Evolutionary conservation across 345 rosid genomes (phyloP).

Genomic region (Ceriops tagal): DNA sequence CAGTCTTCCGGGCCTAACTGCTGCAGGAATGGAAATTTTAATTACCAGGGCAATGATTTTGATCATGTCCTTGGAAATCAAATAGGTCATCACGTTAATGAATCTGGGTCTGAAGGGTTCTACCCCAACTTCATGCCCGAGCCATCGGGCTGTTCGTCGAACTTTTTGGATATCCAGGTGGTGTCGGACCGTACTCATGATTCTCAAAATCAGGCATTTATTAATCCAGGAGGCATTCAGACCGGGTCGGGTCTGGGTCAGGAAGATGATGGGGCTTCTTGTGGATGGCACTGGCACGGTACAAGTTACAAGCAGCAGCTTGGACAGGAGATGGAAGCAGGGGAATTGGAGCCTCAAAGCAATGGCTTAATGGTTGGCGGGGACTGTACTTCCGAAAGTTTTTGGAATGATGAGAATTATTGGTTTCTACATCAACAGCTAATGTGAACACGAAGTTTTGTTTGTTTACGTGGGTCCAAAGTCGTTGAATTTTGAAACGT

Average conservation of each 20-base stretch:
- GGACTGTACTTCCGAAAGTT: slow-evolving; percentile 41
- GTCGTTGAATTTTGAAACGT: neutral
- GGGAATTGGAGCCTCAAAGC: slow-evolving; percentile 12
- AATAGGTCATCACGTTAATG: neutral
- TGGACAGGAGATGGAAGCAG: slow-evolving; percentile 6
- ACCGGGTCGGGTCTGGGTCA: slow-evolving; percentile 32
- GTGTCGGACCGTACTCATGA: slow-evolving; percentile 32
- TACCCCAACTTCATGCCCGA: slow-evolving; percentile 33
- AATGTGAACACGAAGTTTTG: slow-evolving; percentile 9
- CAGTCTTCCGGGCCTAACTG: slow-evolving; percentile 20
- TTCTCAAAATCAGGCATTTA: slow-evolving; percentile 11
- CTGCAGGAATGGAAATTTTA: neutral
- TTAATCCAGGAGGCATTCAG: slow-evolving; percentile 14
- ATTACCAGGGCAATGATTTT: neutral
- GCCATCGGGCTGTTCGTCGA: slow-evolving; percentile 38
- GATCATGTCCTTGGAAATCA: slow-evolving; percentile 1
- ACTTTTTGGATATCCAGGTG: slow-evolving; percentile 44
- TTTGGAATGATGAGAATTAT: slow-evolving; percentile 59
- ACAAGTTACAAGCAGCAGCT: neutral
- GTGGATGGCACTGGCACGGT: neutral
- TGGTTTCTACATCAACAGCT: slow-evolving; percentile 47
- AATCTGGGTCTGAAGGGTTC: slow-evolving; percentile 17
- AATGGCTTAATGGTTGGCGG: slow-evolving; percentile 28
- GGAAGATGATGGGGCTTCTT: neutral
- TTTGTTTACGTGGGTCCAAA: slow-evolving; percentile 36